Evolutionary conservation across 116 monocot genomes (phyloP).

Genomic region (Cymodocea nodosa): DNA sequence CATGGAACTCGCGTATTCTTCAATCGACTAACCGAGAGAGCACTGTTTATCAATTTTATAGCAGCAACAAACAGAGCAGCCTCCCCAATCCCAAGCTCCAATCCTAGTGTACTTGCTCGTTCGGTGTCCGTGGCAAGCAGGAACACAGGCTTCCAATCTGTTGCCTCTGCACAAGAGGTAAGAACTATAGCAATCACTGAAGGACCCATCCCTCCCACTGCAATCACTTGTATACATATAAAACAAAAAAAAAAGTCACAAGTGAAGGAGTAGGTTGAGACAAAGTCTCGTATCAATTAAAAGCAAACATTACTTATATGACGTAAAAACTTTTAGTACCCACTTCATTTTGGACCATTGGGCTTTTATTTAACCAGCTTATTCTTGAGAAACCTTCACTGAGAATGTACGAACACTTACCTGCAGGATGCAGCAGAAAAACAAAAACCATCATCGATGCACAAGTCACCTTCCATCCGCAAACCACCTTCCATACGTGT

Average conservation of each 20-base stretch:
- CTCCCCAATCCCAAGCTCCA: slow-evolving; percentile 19
- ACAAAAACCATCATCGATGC: not conserved
- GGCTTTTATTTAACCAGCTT: no score
- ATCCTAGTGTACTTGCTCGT: slow-evolving; percentile 18
- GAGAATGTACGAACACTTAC: not conserved
- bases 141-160: slow-evolving; percentile 25
- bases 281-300: no score
- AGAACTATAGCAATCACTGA: not conserved
- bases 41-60: not conserved
- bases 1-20: not conserved
- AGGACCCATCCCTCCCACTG: no score
- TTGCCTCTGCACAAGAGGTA: slow-evolving; percentile 36
- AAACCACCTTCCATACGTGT: slow-evolving; percentile 11
- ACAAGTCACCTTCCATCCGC: not conserved
- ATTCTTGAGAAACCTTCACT: no score
- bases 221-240: no score
- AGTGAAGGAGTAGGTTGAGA: no score
- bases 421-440: slow-evolving; percentile 4
- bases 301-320: no score
- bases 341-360: no score
- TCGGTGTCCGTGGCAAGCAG: slow-evolving; percentile 50
- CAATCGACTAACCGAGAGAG: not conserved
- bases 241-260: no score
- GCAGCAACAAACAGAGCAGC: slow-evolving; percentile 12
- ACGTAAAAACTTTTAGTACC: no score